A percentile compares a stretch with the other conserved stretches of the same genome.
Evolutionary conservation across 2,329 filamentous ascomycete species (phyloP).

Genomic region (Botrytis cinerea): DNA sequence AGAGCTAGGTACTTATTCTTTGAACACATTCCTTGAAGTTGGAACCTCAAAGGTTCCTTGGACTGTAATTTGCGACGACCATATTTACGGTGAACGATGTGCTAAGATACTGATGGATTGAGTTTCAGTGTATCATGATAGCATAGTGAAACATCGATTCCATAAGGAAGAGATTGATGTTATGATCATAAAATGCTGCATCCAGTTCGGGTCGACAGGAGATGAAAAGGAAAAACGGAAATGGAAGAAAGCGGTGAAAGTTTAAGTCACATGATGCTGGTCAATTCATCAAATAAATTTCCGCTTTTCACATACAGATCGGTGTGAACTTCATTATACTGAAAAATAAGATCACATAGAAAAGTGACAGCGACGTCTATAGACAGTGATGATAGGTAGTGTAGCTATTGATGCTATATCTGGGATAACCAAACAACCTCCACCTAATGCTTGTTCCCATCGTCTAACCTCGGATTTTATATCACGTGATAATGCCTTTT

Average conservation of each 20-base stretch:
- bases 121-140: neutral
- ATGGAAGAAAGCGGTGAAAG: neutral
- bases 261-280: neutral
- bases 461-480: neutral
- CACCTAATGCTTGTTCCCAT: neutral
- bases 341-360: neutral
- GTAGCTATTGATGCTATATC: neutral
- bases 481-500: neutral
- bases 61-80: neutral
- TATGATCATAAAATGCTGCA: neutral
- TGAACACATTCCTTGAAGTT: conserved; percentile 13
- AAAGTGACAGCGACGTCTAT: neutral
- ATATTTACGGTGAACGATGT: neutral
- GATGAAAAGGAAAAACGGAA: neutral
- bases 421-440: neutral
- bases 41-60: neutral
- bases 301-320: neutral
- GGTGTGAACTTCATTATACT: neutral
- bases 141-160: neutral
- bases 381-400: neutral
- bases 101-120: neutral
- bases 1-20: neutral
- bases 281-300: neutral
- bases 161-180: neutral
- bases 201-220: neutral